Conservation (phyloP, 2,329 filamentous ascomycete species). For the Dactylellina drechsleri region DNA sequence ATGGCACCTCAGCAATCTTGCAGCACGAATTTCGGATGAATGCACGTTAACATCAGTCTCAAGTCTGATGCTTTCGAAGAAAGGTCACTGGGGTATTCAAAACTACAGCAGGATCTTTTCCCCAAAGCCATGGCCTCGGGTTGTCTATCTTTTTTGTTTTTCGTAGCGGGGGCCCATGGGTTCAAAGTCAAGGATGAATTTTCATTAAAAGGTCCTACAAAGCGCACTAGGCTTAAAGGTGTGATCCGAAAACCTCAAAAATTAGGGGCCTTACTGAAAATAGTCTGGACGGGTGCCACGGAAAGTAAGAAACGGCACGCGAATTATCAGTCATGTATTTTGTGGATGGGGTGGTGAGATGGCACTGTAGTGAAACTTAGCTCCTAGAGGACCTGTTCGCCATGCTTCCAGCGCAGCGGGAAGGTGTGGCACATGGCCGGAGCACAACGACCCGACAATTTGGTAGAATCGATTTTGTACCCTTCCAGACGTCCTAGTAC, state of each 20-base stretch:
- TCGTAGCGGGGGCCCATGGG: constrained; percentile 19
- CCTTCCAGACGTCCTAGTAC: constrained; percentile 39
- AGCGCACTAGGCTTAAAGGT: constrained; percentile 32
- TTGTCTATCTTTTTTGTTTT: constrained; percentile 39
- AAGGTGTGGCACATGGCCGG: constrained; percentile 55
- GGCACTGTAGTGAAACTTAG: constrained; percentile 53
- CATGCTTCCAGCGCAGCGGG: constrained; percentile 53
- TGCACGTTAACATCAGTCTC: constrained; percentile 51
- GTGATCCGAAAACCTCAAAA: constrained; percentile 28
- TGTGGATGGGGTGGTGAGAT: constrained; percentile 35
- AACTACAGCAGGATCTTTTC: constrained; percentile 33
- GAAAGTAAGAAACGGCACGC: constrained; percentile 44
- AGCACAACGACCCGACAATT: constrained; percentile 54
- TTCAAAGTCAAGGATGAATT: constrained; percentile 21
- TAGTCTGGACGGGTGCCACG: constrained; percentile 38
- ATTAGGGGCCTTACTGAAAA: constrained; percentile 46
- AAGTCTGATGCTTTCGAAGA: constrained; percentile 2
- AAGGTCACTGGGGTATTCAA: constrained; percentile 40
- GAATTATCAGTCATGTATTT: constrained; percentile 47
- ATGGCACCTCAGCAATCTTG: constrained; percentile 54
- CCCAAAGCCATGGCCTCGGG: constrained; percentile 50
- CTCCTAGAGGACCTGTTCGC: constrained; percentile 44
- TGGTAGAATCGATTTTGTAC: constrained; percentile 53
- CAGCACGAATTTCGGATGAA: constrained; percentile 55
- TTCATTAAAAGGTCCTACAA: constrained; percentile 41